Conservation (phyloP, 345 rosid genomes). For the Punica granatum region DNA sequence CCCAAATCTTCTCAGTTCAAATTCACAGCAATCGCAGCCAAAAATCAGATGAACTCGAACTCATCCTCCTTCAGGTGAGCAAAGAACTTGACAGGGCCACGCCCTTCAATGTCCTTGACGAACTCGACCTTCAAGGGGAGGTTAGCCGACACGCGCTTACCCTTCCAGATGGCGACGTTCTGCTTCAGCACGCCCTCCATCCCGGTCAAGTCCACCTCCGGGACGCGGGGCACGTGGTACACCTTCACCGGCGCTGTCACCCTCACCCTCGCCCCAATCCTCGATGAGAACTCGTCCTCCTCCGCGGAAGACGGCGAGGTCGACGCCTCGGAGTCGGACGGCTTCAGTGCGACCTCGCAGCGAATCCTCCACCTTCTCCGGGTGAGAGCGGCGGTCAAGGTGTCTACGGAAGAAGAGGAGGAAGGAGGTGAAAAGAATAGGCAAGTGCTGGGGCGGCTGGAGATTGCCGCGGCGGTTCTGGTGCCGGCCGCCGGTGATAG, state of each 20-base stretch:
- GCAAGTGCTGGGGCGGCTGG: constrained; percentile 4
- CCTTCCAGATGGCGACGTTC: constrained; percentile 68
- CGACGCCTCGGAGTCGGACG: constrained; percentile 22
- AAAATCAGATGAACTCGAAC: constrained; percentile 50
- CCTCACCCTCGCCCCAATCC: constrained; percentile 63
- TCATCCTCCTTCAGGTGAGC: constrained; percentile 89
- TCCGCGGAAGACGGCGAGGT: constrained; percentile 4
- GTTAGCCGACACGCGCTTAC: constrained; percentile 76
- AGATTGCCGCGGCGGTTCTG: constrained; percentile 1
- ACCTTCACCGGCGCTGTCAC: constrained; percentile 78
- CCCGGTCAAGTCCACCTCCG: constrained; percentile 66
- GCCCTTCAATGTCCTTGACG: constrained; percentile 47
- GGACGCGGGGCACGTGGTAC: constrained; percentile 70
- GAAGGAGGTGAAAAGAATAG: not conserved
- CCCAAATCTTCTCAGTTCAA: not conserved
- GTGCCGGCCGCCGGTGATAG: constrained; percentile 11
- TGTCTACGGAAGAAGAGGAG: not conserved
- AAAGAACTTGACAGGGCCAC: constrained; percentile 74
- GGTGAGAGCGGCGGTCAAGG: not conserved
- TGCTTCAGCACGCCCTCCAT: constrained; percentile 80
- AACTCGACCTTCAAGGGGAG: constrained; percentile 80
- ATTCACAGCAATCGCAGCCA: not conserved
- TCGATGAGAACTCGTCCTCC: constrained; percentile 6
- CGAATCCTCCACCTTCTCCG: constrained; percentile 16
- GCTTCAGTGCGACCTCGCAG: constrained; percentile 36